Conservation (phyloP, 768 basidiomycete species). For the Amanita polypyramis region DNA sequence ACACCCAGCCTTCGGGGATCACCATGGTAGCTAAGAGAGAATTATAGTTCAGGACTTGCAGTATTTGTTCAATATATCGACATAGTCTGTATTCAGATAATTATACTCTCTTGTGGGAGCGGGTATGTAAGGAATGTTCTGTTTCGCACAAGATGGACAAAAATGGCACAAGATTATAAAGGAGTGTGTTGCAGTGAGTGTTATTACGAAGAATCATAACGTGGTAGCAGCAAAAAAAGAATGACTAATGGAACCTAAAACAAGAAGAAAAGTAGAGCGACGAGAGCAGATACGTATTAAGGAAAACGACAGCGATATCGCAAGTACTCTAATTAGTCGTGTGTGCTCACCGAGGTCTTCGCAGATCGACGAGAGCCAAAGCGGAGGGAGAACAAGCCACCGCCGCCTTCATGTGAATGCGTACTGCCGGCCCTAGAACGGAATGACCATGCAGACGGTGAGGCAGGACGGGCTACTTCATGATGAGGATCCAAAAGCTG, state of each 20-base stretch:
- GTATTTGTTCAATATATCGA: background rate
- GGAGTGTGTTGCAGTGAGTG: slow-evolving; percentile 4
- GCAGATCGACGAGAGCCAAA: slow-evolving; percentile 62
- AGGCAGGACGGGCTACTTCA: slow-evolving; percentile 50
- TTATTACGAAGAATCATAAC: slow-evolving; percentile 6
- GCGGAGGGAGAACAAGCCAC: slow-evolving; percentile 58
- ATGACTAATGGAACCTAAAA: slow-evolving; percentile 4
- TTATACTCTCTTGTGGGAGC: slow-evolving; percentile 27
- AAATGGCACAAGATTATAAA: slow-evolving; percentile 7
- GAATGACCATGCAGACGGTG: slow-evolving; percentile 74
- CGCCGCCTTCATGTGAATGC: slow-evolving; percentile 54
- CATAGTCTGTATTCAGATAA: background rate
- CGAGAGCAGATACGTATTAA: slow-evolving; percentile 16
- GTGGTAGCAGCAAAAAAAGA: slow-evolving; percentile 1
- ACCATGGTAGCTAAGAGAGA: slow-evolving; percentile 33
- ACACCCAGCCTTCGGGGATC: slow-evolving; percentile 26
- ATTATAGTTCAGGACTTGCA: too few relatives aligned
- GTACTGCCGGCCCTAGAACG: slow-evolving; percentile 71
- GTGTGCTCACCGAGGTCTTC: slow-evolving; percentile 29
- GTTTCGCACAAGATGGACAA: slow-evolving; percentile 9
- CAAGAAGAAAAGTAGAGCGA: slow-evolving; percentile 4
- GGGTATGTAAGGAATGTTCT: slow-evolving; percentile 4
- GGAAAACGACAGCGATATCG: slow-evolving; percentile 12
- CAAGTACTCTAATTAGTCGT: slow-evolving; percentile 14
- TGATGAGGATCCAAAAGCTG: slow-evolving; percentile 35